These are phyloP conservation scores for Alternaria hordeiaustralica DNA, from an alignment of 2,329 filamentous ascomycete species.

Conservation along the genomic window DNA sequence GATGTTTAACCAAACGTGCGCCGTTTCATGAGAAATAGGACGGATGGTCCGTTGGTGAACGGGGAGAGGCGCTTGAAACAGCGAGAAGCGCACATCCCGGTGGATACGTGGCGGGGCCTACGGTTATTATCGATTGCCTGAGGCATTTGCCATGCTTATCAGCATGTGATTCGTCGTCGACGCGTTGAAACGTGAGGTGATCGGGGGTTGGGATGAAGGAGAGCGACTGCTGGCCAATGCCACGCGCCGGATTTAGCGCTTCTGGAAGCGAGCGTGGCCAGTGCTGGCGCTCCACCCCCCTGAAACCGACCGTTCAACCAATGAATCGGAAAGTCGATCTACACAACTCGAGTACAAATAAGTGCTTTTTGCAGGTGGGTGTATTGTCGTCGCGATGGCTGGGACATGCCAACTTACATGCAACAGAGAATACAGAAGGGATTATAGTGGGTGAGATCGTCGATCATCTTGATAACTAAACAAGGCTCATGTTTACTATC, in stretches of 20 bases:
- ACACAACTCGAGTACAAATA: neutral
- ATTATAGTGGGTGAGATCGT: neutral
- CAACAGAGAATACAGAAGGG: neutral
- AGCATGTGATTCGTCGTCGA: conserved; percentile 16
- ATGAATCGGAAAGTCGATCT: neutral
- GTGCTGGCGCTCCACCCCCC: conserved; percentile 3
- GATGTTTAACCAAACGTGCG: conserved; percentile 28
- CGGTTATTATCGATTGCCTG: conserved; percentile 9
- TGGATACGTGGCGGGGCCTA: conserved; percentile 15
- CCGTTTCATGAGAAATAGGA: conserved; percentile 42
- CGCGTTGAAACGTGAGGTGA: conserved; percentile 25
- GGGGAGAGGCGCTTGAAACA: conserved; percentile 34
- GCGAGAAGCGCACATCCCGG: conserved; percentile 19
- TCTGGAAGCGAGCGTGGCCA: conserved; percentile 10
- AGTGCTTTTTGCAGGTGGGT: neutral
- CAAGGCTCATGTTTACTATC: neutral
- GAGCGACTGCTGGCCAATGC: conserved; percentile 19
- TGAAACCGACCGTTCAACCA: conserved; percentile 17
- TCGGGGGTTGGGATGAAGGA: conserved; percentile 14
- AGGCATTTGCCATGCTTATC: conserved; percentile 6
- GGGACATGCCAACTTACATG: neutral
- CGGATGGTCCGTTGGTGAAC: conserved; percentile 23
- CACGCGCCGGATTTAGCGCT: conserved; percentile 10
- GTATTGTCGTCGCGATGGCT: neutral
- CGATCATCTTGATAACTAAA: neutral